These are phyloP conservation scores for Trichoderma erinaceum DNA, from an alignment of 495 filamentous ascomycete genomes.

Conservation along the genomic window DNA sequence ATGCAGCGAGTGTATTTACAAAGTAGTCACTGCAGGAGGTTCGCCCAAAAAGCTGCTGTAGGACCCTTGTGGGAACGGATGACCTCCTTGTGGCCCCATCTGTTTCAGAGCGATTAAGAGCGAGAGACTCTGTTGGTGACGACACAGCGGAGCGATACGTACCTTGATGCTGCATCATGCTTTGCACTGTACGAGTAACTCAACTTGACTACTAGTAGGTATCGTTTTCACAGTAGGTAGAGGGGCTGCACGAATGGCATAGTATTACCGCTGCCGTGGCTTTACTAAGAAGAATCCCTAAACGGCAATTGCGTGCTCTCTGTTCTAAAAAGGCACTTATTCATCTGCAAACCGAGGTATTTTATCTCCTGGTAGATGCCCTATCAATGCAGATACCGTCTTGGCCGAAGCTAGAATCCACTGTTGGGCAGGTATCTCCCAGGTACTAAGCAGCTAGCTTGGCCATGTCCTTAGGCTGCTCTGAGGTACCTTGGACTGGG, in stretches of 20 bases:
- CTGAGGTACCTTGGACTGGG: no score
- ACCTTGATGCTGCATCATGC: not conserved
- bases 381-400: not conserved
- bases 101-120: not conserved
- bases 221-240: no score
- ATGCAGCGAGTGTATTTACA: not conserved
- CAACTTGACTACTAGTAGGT: no score
- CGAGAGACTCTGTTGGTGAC: not conserved
- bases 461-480: no score
- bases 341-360: no score
- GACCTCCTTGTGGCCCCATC: not conserved
- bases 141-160: not conserved
- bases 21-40: not conserved
- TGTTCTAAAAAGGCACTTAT: no score
- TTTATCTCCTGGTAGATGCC: not conserved
- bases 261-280: no score
- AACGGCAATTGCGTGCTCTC: no score
- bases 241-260: no score
- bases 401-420: not conserved
- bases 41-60: not conserved
- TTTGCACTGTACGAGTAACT: no score
- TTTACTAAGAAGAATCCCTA: no score
- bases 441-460: not conserved
- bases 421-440: not conserved
- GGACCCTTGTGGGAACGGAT: slow-evolving; percentile 6